phyloP scores from a whole-genome alignment of 2,329 filamentous ascomycete genomes.

The Cladobotryum mycophilum region DNA sequence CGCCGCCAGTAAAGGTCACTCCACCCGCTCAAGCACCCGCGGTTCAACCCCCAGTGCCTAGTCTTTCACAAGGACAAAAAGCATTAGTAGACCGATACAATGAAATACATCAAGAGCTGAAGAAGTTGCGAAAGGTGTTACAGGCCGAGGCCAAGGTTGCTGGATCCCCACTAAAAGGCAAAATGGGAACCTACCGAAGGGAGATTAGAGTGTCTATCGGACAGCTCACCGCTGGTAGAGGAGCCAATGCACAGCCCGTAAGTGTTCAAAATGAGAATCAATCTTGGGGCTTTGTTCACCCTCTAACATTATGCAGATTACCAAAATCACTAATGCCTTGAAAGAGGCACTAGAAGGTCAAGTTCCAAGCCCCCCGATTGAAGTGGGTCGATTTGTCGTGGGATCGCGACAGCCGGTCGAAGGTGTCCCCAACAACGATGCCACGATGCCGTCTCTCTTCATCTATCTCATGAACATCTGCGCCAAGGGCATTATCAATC shows the following conservation, averaged over 20 bases:
- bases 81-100: conserved; percentile 37
- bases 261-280: conserved; percentile 14
- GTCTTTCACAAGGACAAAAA: conserved; percentile 1
- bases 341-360: conserved; percentile 46
- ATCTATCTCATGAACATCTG: conserved; percentile 74
- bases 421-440: conserved; percentile 45
- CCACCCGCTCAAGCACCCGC: conserved; percentile 2
- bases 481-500: conserved; percentile 64
- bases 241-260: conserved; percentile 46
- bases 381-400: conserved; percentile 49
- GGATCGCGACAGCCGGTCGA: conserved; percentile 40
- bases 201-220: conserved; percentile 67
- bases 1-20: conserved; percentile 12
- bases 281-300: neutral
- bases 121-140: conserved; percentile 56
- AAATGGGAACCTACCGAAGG: conserved; percentile 65
- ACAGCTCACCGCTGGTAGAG: conserved; percentile 62
- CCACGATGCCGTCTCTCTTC: conserved; percentile 55
- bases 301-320: conserved; percentile 20
- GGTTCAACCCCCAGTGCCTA: conserved; percentile 1
- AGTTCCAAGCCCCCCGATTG: conserved; percentile 46
- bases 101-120: conserved; percentile 63
- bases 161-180: conserved; percentile 50
- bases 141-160: conserved; percentile 47
- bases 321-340: conserved; percentile 36